Evolutionary conservation across 106 monocot species (phyloP).

Genomic region (Narthecium ossifragum): DNA sequence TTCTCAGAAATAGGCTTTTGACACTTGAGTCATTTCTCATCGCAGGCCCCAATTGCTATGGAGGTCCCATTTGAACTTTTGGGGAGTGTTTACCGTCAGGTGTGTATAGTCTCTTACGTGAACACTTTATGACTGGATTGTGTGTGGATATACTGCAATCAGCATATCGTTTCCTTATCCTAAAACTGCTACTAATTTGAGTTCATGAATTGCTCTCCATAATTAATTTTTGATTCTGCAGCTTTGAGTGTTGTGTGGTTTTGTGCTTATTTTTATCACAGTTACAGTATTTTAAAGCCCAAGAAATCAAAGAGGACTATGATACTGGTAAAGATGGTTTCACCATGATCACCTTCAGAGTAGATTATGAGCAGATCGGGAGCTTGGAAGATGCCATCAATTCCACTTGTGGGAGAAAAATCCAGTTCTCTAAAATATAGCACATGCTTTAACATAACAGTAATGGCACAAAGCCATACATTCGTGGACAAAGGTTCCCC

Average conservation of each 20-base stretch:
- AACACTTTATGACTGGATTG: too few species aligned
- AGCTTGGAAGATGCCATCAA: constrained; percentile 60
- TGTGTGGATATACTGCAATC: too few species aligned
- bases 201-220: too few species aligned
- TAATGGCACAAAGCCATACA: too few species aligned
- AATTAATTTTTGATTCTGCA: too few species aligned
- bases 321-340: constrained; percentile 82
- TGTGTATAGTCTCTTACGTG: too few species aligned
- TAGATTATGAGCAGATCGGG: constrained; percentile 73
- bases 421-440: constrained; percentile 59
- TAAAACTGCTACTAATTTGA: too few species aligned
- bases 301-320: constrained; percentile 82
- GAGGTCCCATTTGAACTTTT: constrained; percentile 84
- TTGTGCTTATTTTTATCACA: constrained; percentile 21
- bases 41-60: constrained; percentile 55
- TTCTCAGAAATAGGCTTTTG: too few species aligned
- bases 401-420: constrained; percentile 55
- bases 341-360: constrained; percentile 66
- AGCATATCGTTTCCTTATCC: too few species aligned
- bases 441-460: too few species aligned
- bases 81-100: constrained; percentile 92
- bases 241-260: too few species aligned
- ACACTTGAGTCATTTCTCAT: background rate
- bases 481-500: too few species aligned
- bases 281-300: constrained; percentile 80